These are phyloP conservation scores for Calonectria pseudoturangicola DNA, from an alignment of 2,329 filamentous ascomycete genomes.

Conservation along the genomic window DNA sequence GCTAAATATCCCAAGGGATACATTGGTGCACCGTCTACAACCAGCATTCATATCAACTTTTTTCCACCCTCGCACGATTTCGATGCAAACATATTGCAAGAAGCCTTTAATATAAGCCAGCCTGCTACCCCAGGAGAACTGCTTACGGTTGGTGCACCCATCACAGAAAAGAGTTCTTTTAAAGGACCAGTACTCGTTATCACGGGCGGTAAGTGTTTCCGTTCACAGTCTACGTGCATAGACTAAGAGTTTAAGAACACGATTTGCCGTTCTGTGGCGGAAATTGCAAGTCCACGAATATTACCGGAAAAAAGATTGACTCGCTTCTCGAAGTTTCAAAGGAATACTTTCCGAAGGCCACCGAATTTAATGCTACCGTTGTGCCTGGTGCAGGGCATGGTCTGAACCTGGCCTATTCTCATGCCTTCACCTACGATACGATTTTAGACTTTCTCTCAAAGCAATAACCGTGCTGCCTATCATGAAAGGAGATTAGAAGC, in stretches of 20 bases:
- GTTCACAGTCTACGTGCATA: not conserved
- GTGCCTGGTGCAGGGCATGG: slow-evolving; percentile 71
- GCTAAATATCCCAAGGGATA: slow-evolving; percentile 69
- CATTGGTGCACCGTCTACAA: slow-evolving; percentile 66
- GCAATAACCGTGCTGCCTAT: not conserved
- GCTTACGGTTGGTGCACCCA: slow-evolving; percentile 69
- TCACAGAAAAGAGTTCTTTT: slow-evolving; percentile 61
- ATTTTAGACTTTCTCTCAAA: slow-evolving; percentile 62
- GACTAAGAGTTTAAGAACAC: slow-evolving; percentile 56
- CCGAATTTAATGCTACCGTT: slow-evolving; percentile 71
- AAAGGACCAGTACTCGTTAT: slow-evolving; percentile 75
- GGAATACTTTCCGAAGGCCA: slow-evolving; percentile 65
- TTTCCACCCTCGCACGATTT: slow-evolving; percentile 70
- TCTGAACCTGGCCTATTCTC: slow-evolving; percentile 67
- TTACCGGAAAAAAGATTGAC: slow-evolving; percentile 58
- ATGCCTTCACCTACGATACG: slow-evolving; percentile 56
- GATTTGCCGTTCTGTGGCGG: slow-evolving; percentile 78
- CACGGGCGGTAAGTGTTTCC: slow-evolving; percentile 68
- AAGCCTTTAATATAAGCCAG: slow-evolving; percentile 68
- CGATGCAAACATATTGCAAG: slow-evolving; percentile 70
- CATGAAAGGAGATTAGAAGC: too few relatives aligned
- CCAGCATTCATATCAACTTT: slow-evolving; percentile 71
- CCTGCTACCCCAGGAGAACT: slow-evolving; percentile 77
- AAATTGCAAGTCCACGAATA: slow-evolving; percentile 70
- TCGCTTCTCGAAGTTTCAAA: slow-evolving; percentile 66